Conservation (phyloP, 441 rosid genomes). For the Populus hybrid region DNA sequence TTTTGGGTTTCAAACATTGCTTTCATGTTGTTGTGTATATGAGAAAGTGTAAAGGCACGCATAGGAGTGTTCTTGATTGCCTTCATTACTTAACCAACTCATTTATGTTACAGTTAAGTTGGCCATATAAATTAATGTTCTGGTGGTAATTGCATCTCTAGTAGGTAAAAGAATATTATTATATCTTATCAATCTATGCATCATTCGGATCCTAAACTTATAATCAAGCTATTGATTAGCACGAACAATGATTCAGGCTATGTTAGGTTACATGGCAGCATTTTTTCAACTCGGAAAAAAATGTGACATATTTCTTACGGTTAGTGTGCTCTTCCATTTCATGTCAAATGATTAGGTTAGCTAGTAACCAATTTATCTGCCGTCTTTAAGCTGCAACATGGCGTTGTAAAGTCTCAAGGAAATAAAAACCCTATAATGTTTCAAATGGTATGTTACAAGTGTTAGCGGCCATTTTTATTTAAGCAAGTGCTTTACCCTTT, state of each 20-base stretch:
- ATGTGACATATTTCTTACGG: not conserved
- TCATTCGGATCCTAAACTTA: not conserved
- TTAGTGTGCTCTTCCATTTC: not conserved
- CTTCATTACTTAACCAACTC: not conserved
- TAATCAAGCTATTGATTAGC: not conserved
- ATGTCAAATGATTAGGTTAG: not conserved
- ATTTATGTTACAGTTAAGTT: not conserved
- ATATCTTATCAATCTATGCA: not conserved
- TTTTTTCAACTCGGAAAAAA: not conserved
- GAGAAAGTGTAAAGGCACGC: not conserved
- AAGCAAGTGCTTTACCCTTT: not conserved
- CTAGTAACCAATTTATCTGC: not conserved
- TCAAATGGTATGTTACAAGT: not conserved
- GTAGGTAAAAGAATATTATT: not conserved
- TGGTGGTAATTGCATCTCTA: not conserved
- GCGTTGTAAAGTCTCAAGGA: not conserved
- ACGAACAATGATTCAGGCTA: not conserved
- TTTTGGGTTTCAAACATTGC: not conserved
- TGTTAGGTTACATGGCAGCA: not conserved
- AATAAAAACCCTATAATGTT: not conserved
- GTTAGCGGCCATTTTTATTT: not conserved
- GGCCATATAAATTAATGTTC: not conserved
- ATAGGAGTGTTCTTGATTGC: slow-evolving; percentile 4
- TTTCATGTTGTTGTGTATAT: not conserved
- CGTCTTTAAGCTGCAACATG: not conserved